Evolutionary conservation across 148 eudicot species (phyloP).

Genomic region (Cornus kousa): DNA sequence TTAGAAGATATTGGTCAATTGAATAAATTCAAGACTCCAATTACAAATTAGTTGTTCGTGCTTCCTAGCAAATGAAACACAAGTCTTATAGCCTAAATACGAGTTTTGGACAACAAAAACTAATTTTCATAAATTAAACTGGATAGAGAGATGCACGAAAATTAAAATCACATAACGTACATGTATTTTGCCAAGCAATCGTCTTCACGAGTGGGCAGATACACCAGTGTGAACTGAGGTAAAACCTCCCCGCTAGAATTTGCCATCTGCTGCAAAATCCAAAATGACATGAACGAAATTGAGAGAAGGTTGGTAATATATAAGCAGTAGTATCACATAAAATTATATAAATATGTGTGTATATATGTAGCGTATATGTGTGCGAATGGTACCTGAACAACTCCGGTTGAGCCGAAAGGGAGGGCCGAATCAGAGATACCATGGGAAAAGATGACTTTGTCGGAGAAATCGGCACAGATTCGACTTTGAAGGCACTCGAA

Average conservation of each 20-base stretch:
- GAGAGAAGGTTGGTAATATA: neutral
- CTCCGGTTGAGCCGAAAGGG: conserved; percentile 55
- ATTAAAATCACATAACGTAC: conserved; percentile 22
- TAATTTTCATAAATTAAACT: too few species aligned
- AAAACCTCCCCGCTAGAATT: conserved; percentile 33
- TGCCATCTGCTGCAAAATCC: conserved; percentile 31
- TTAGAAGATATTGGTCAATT: neutral
- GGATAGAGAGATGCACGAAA: neutral
- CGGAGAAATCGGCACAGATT: conserved; percentile 62
- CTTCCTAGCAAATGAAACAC: neutral
- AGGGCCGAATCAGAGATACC: conserved; percentile 54
- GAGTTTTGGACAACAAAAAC: neutral
- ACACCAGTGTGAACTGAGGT: conserved; percentile 48
- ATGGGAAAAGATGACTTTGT: conserved; percentile 46
- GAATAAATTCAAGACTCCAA: neutral
- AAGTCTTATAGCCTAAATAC: neutral
- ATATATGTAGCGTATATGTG: neutral
- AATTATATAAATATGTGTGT: neutral
- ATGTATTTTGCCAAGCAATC: conserved; percentile 57
- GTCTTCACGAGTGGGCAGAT: conserved; percentile 36
- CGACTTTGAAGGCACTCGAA: conserved; percentile 53
- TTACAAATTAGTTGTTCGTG: neutral
- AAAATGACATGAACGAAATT: neutral
- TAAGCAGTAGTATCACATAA: too few species aligned
- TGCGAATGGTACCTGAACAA: conserved; percentile 48